A percentile compares a stretch with the other conserved stretches of the same genome.
phyloP scores from a whole-genome alignment of 148 eudicot species.

The Heliamphora exappendiculata region DNA sequence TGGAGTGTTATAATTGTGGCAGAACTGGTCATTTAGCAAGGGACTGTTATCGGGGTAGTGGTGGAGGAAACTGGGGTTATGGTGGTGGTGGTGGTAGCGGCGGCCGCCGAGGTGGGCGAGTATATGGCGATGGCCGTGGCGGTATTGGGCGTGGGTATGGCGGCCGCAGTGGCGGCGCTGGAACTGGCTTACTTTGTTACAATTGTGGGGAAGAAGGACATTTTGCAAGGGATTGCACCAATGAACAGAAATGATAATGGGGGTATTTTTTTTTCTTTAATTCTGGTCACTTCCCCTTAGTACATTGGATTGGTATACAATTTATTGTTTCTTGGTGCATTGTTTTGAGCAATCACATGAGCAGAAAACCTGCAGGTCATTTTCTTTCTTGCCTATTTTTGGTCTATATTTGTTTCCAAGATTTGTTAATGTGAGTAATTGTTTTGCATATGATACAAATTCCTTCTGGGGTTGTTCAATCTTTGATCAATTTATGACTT shows the following conservation, averaged over 20 bases:
- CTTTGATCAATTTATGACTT: not conserved
- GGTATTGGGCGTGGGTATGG: constrained; percentile 15
- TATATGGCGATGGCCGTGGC: constrained; percentile 7
- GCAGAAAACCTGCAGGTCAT: not conserved
- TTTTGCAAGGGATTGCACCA: constrained; percentile 52
- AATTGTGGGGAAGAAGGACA: constrained; percentile 58
- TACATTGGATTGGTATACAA: not conserved
- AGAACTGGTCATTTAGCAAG: constrained; percentile 17
- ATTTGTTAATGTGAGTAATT: not conserved
- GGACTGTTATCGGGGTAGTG: constrained; percentile 13
- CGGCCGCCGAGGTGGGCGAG: constrained; percentile 15
- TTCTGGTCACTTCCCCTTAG: not conserved
- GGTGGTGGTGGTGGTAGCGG: not conserved
- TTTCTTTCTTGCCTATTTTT: not conserved
- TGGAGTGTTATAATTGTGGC: constrained; percentile 26
- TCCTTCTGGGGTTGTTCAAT: not conserved
- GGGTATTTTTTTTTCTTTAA: not conserved
- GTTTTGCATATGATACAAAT: not conserved
- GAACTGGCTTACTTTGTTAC: constrained; percentile 28
- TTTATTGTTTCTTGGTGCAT: not conserved
- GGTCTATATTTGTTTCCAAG: not conserved
- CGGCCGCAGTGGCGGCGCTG: constrained; percentile 19
- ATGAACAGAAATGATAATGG: constrained; percentile 19
- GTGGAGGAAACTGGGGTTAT: constrained; percentile 5
- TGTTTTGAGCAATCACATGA: not conserved